A percentile compares a stretch with the other conserved stretches of the same genome.
Evolutionary conservation across 2,329 filamentous ascomycete genomes (phyloP).

Genomic region (Alternaria gansuensis): DNA sequence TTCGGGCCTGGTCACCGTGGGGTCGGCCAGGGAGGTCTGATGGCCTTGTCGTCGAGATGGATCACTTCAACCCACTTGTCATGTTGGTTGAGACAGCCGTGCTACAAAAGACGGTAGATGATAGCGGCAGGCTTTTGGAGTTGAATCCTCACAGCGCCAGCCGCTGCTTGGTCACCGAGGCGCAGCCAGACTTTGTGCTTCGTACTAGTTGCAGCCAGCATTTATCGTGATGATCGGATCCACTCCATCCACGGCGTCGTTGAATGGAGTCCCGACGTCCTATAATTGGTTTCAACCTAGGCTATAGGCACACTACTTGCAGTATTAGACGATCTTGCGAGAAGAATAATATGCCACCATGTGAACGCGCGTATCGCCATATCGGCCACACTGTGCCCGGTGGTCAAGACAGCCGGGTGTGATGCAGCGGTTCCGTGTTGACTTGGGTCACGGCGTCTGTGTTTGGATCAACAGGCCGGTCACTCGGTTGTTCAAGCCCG

Average conservation of each 20-base stretch:
- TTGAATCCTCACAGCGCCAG: slow-evolving; percentile 17
- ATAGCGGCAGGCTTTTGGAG: slow-evolving; percentile 24
- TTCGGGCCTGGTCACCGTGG: slow-evolving; percentile 46
- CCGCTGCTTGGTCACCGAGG: slow-evolving; percentile 32
- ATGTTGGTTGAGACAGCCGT: slow-evolving; percentile 21
- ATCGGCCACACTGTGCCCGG: slow-evolving; percentile 17
- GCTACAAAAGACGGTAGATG: slow-evolving; percentile 22
- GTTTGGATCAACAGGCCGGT: slow-evolving; percentile 29
- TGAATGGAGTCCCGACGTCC: slow-evolving; percentile 7
- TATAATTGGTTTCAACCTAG: slow-evolving; percentile 12
- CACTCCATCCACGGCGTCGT: slow-evolving; percentile 15
- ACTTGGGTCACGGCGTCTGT: slow-evolving; percentile 22
- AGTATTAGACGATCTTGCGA: slow-evolving; percentile 13
- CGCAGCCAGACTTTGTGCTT: slow-evolving; percentile 27
- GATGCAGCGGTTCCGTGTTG: slow-evolving; percentile 28
- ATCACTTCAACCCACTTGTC: slow-evolving; percentile 25
- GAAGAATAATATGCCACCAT: slow-evolving; percentile 19
- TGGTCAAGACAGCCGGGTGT: slow-evolving; percentile 23
- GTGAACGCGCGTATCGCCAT: slow-evolving; percentile 36
- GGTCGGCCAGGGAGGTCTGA: slow-evolving; percentile 31
- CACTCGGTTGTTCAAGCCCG: slow-evolving; percentile 27
- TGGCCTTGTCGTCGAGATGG: slow-evolving; percentile 24
- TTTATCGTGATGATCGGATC: slow-evolving; percentile 22
- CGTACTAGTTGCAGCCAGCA: slow-evolving; percentile 25
- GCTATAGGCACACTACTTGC: slow-evolving; percentile 15